Percentiles rank a stretch among this genome's conserved stretches.
phyloP scores from a whole-genome alignment of 768 basidiomycete species.

The Boletellus emodensis region DNA sequence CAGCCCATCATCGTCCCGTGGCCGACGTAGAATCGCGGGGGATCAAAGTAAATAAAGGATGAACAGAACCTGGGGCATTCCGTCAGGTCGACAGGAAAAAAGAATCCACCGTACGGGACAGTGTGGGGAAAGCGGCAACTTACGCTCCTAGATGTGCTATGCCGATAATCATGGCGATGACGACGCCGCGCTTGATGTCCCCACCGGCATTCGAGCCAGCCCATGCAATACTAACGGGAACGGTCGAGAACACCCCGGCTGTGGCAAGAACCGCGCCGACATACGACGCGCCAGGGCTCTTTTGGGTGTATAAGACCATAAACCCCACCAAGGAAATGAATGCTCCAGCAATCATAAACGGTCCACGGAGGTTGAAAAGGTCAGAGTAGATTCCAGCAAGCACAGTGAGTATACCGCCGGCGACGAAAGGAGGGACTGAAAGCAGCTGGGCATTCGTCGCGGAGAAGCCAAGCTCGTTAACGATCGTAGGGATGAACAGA shows the following conservation, averaged over 20 bases:
- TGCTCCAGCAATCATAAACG: not conserved
- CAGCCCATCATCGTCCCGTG: not conserved
- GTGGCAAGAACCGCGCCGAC: not conserved
- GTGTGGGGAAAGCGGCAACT: not conserved
- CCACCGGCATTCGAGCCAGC: not conserved
- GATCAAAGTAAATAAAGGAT: not conserved
- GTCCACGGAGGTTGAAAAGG: not conserved
- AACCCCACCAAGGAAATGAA: not conserved
- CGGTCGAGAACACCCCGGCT: not conserved
- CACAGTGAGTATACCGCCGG: not conserved
- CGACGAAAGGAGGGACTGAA: constrained; percentile 1
- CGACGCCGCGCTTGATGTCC: not conserved
- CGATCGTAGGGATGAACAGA: not conserved
- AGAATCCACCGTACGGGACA: no score
- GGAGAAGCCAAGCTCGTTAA: constrained; percentile 2
- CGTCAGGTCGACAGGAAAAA: not conserved
- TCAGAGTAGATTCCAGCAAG: not conserved
- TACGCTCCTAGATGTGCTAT: not conserved
- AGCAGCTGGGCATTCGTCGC: not conserved
- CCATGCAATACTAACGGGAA: not conserved
- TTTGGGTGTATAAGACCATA: not conserved
- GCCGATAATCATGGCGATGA: not conserved
- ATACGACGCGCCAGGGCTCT: not conserved
- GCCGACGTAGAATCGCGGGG: not conserved
- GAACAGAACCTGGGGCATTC: not conserved